Evolutionary conservation across 2,329 filamentous ascomycete species (phyloP), one percentile per base, ranked within the genome.

Genomic region (Neonectria punicea): DNA sequence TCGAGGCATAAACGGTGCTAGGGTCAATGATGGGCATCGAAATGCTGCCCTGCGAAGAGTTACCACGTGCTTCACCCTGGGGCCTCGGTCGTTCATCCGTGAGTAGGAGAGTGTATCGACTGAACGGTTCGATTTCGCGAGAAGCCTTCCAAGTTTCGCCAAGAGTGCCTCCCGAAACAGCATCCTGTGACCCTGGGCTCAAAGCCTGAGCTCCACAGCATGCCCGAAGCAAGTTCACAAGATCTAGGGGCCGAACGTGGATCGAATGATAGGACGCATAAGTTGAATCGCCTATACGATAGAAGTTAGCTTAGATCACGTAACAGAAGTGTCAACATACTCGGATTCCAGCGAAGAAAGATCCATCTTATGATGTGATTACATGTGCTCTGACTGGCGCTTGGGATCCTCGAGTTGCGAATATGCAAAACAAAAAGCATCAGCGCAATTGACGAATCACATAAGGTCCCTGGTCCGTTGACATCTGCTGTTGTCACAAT

Each of bases 321-420:
- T 4, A 25, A 16, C 18, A 11, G 7, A 41, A 34, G 2, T 14
- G 8, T 13, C 34, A n/a, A 71, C 86, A 76, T 83, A 95, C 93
- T 90, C 69, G 94, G 92, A 69, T 89, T 90, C 94, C 95, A 99
- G 73, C 87, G 90, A 36, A 89, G 86, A 71, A 94, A 90, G 1
- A 96, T 78, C 96, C 96, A 99, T 71, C 89, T 86, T 61, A 96
- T 87, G 39, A 96, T 86, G 72, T 92, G 88, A 68, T 89, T 91
- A 41, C 89, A 90, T 4, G 90, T 91, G 43, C 84, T 84, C 70
- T 90, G 87, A 69, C 88, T 92, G 39, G 88, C 87, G 63, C 87
- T 90, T 2, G 93, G 91, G 49, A 91, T 88, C 72, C 90, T 86
- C 30, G 87, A 85, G 69, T 91, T 89, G 57, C 89, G 88, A 44